Conservation (phyloP, 176 grass and related monocot species). For the Eleusine coracana region DNA sequence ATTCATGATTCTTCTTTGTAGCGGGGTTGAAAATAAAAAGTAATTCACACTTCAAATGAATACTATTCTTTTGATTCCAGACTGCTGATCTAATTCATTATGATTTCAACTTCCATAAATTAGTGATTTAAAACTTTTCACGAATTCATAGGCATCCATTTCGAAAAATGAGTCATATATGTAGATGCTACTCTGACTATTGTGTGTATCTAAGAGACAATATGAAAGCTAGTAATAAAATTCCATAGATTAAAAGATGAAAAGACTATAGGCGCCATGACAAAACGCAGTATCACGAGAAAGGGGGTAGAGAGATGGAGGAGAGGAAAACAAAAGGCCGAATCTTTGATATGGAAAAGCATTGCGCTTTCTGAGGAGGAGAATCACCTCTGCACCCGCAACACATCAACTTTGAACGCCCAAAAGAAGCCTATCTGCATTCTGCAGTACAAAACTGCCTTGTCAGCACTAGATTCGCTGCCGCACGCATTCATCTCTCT, state of each 20-base stretch:
- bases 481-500: neutral
- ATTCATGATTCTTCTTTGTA: neutral
- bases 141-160: too few species aligned
- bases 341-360: constrained; percentile 22
- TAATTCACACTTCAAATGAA: too few species aligned
- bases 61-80: too few species aligned
- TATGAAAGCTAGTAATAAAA: neutral
- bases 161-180: too few species aligned
- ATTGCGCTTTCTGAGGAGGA: constrained; percentile 17
- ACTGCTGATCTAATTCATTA: too few species aligned
- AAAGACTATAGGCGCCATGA: neutral
- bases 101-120: too few species aligned
- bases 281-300: constrained; percentile 30
- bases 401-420: constrained; percentile 32
- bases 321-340: neutral
- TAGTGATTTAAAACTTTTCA: too few species aligned
- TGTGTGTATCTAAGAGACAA: too few species aligned
- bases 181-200: too few species aligned
- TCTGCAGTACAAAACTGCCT: constrained; percentile 12
- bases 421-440: constrained; percentile 32
- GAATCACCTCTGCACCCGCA: constrained; percentile 18
- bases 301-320: neutral
- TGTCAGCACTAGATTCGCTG: constrained; percentile 14
- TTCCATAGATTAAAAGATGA: neutral
- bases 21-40: too few species aligned